Percentiles rank a stretch among this genome's conserved stretches.
Conservation (phyloP, 768 basidiomycete genomes). For the Dictyophora rubrovolvata region DNA sequence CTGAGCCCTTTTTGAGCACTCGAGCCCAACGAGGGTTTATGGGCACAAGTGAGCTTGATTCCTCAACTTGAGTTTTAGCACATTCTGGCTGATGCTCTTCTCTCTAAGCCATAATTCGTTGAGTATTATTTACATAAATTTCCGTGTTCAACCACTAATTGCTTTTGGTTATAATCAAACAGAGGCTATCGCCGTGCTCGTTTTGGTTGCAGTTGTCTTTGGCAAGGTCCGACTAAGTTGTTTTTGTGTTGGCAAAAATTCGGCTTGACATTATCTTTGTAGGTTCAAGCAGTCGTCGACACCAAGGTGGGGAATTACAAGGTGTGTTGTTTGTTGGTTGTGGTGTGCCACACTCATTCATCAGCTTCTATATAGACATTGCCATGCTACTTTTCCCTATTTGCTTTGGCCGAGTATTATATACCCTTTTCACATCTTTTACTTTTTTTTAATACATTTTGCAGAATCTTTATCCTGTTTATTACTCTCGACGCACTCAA, state of each 20-base stretch:
- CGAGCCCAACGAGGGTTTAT: slow-evolving; percentile 66
- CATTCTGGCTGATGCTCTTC: not conserved
- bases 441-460: slow-evolving; percentile 2
- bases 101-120: slow-evolving; percentile 12
- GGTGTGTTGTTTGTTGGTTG: not conserved
- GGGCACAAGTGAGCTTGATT: slow-evolving; percentile 43
- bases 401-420: slow-evolving; percentile 65
- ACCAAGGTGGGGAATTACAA: slow-evolving; percentile 5
- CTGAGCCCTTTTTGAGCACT: slow-evolving; percentile 63
- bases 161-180: slow-evolving; percentile 8
- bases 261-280: not conserved
- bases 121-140: slow-evolving; percentile 15
- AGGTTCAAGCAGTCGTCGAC: slow-evolving; percentile 3
- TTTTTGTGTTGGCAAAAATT: not conserved
- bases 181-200: slow-evolving; percentile 71
- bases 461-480: slow-evolving; percentile 65
- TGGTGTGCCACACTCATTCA: not conserved
- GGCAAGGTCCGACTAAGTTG: slow-evolving; percentile 28
- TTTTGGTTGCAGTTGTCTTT: slow-evolving; percentile 67
- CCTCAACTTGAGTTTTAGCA: not conserved
- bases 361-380: slow-evolving; percentile 40
- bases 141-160: slow-evolving; percentile 25
- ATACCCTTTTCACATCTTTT: slow-evolving; percentile 14
- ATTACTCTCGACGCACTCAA: slow-evolving; percentile 81
- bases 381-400: slow-evolving; percentile 77